Conservation (phyloP, 228 moss, liverwort and hornwort species). For the Sphagnum fallax region DNA sequence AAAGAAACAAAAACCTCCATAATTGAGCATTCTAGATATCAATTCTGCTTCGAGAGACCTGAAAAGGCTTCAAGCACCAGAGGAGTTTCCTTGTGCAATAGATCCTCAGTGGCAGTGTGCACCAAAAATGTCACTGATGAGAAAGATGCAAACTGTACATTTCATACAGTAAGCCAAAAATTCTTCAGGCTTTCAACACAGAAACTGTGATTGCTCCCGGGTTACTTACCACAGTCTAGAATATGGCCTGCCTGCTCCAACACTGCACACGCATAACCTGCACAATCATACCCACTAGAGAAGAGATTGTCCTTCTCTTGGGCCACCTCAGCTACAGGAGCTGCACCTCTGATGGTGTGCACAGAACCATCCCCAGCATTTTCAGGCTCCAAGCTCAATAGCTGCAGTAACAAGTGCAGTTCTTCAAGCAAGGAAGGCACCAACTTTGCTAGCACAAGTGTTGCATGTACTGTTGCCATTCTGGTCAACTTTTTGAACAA, state of each 20-base stretch:
- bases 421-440: conserved; percentile 71
- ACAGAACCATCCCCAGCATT: conserved; percentile 17
- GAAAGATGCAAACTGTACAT: background rate
- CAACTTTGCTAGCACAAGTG: conserved; percentile 53
- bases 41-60: no score
- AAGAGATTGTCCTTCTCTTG: conserved; percentile 33
- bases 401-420: conserved; percentile 62
- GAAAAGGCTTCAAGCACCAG: background rate
- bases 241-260: conserved; percentile 64
- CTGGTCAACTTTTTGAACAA: conserved; percentile 28
- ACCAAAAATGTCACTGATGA: background rate
- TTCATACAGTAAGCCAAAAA: no score
- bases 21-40: background rate
- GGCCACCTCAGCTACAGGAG: conserved; percentile 28
- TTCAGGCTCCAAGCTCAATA: conserved; percentile 51
- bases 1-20: background rate
- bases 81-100: background rate
- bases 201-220: no score
- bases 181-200: no score
- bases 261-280: conserved; percentile 50
- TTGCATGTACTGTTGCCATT: conserved; percentile 56
- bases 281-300: conserved; percentile 46
- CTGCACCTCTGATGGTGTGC: conserved; percentile 15
- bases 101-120: no score
- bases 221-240: conserved; percentile 52